A percentile compares a stretch with the other conserved stretches of the same genome.
Evolutionary conservation across 768 basidiomycete species (phyloP).

Genomic region (Suillus hirtellus): DNA sequence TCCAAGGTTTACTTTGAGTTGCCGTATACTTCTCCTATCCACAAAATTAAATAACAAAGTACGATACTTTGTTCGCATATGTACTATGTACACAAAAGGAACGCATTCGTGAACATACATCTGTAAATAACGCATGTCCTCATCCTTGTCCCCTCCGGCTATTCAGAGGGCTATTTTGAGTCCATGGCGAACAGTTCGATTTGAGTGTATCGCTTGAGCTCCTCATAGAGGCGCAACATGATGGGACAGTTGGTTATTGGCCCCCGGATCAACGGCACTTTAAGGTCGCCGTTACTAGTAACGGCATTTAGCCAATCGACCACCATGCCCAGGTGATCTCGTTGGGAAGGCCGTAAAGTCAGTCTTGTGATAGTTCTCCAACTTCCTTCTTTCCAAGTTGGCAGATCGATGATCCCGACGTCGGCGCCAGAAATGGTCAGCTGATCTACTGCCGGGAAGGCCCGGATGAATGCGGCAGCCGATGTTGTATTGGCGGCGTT

Average conservation of each 20-base stretch:
- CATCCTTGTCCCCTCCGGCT: not conserved
- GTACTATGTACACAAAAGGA: not conserved
- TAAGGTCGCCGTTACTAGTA: not conserved
- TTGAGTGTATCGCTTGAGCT: not conserved
- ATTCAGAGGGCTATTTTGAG: not conserved
- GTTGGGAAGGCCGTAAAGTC: not conserved
- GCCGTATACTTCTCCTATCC: not conserved
- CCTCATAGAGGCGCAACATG: not conserved
- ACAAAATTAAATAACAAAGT: not conserved
- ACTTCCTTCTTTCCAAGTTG: not conserved
- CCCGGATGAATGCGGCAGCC: conserved; percentile 26
- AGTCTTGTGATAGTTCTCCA: conserved; percentile 1
- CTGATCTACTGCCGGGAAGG: conserved; percentile 25
- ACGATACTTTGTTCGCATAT: not conserved
- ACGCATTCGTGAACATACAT: not conserved
- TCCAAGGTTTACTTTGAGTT: not conserved
- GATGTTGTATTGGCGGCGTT: conserved; percentile 26
- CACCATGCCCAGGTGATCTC: not conserved
- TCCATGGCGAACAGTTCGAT: not conserved
- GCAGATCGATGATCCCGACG: conserved; percentile 24
- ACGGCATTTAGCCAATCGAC: not conserved
- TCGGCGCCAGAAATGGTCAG: conserved; percentile 28
- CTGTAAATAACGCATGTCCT: not conserved
- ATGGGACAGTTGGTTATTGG: not conserved
- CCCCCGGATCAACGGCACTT: not conserved